phyloP scores from a whole-genome alignment of 1,284 basidiomycete genomes.

The Volvariella surrecta region DNA sequence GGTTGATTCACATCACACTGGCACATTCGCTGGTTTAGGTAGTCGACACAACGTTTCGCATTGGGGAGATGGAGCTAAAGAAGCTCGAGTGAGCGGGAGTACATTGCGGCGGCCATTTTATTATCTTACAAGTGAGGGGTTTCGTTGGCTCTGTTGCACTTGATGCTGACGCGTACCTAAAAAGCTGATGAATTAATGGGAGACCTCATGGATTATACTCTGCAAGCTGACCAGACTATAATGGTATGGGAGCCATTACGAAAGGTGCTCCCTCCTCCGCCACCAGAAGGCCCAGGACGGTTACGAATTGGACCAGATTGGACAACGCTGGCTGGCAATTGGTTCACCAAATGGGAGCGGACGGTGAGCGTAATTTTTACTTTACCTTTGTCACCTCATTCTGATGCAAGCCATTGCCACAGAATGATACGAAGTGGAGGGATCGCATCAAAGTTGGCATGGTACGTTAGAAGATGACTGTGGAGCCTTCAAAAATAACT shows the following conservation, averaged over 20 bases:
- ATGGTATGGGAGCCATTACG: constrained; percentile 34
- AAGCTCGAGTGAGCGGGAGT: constrained; percentile 28
- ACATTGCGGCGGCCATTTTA: constrained; percentile 31
- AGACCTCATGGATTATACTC: constrained; percentile 30
- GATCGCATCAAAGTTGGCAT: constrained; percentile 31
- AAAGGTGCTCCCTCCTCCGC: constrained; percentile 28
- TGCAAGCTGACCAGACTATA: constrained; percentile 31
- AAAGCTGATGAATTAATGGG: constrained; percentile 32
- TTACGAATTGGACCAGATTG: constrained; percentile 34
- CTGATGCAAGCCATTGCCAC: not conserved
- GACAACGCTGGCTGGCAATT: constrained; percentile 31
- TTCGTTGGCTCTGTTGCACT: not conserved
- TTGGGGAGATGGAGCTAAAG: constrained; percentile 38
- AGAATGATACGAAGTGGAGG: constrained; percentile 29
- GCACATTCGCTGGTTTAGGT: constrained; percentile 31
- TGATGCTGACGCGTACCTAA: not conserved
- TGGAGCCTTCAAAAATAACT: not conserved
- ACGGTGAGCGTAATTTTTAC: constrained; percentile 17
- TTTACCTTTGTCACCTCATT: not conserved
- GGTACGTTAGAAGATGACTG: constrained; percentile 15
- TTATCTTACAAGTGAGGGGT: constrained; percentile 26
- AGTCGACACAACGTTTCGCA: constrained; percentile 33
- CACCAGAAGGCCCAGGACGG: constrained; percentile 27
- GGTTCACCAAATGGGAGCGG: constrained; percentile 36
- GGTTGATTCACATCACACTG: constrained; percentile 32